Base-by-base conservation (phyloP, 305 asterid species). In the Ajuga reptans region DNA sequence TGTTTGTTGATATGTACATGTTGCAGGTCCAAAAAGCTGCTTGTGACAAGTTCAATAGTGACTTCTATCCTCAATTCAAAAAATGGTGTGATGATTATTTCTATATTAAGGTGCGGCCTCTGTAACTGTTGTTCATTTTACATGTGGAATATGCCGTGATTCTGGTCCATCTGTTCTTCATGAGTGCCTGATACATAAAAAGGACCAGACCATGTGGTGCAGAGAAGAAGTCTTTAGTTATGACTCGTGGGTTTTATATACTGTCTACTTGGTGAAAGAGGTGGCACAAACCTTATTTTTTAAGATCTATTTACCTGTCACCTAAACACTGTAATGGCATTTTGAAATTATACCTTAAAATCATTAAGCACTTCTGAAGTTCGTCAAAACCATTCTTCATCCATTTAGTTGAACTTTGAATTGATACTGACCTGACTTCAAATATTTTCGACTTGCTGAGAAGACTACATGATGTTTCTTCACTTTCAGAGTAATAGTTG, bases 81-180 rank as follows among this genome's bases (percentile, higher is more conserved):
- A 93, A 93, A 76, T 93, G 96, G 96, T 93, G 98, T 76, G 98
- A 93, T 80, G 97, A 92, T 84, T 93, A 93, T 80, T 93, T 93
- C 86, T 89, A 80, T 66, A 90, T 93, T 73, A 89, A 89, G 97
- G 98, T 92, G 73, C 11, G 64, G 51, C 55, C 66, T 57, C 41
- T 69, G 45, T 34, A 37, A 51, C 68, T 69, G 53, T 53, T 64
- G 36, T 72, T 66, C 71, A 50, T 46, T 46, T 31, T 65, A 14
- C 58, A 41, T 66, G 24, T 72, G 78, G 59, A 52, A 73, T 43
- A 45, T 51, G 50, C 5, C 6, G 15, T 49, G 49, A 34, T 65
- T 15, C 45, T 60, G 39, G 33, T 29, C 58, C 53, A 49, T 65
- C 66, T 67, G 15, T 41, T 72, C 34, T 39, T 66, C 66, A 34